Evolutionary conservation across 768 basidiomycete genomes (phyloP).

Genomic region (Auricularia sp.): DNA sequence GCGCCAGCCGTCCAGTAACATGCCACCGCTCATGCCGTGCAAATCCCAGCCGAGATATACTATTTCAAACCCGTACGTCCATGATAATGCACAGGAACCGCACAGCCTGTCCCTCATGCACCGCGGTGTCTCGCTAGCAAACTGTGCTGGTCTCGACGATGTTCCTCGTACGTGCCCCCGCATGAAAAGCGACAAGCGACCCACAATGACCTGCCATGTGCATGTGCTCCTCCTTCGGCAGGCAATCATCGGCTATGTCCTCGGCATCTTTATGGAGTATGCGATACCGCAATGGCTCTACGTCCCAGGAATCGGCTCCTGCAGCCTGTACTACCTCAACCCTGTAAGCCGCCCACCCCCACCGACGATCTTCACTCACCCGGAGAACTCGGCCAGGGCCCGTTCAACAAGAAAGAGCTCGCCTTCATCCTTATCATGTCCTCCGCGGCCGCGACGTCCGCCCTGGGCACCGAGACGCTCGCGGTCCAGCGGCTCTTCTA

Average conservation of each 20-base stretch:
- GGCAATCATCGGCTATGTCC: slow-evolving; percentile 37
- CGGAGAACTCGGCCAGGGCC: slow-evolving; percentile 15
- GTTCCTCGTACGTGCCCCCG: slow-evolving; percentile 26
- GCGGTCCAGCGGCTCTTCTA: slow-evolving; percentile 47
- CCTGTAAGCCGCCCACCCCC: slow-evolving; percentile 27
- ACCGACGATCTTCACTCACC: slow-evolving; percentile 1
- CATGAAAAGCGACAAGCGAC: not conserved
- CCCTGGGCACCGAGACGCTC: slow-evolving; percentile 43
- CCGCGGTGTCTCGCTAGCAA: slow-evolving; percentile 26
- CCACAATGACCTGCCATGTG: not conserved
- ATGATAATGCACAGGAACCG: not conserved
- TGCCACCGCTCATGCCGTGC: slow-evolving; percentile 5
- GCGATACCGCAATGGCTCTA: slow-evolving; percentile 35
- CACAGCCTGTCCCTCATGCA: not conserved
- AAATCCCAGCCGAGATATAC: slow-evolving; percentile 43
- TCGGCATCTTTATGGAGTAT: slow-evolving; percentile 38
- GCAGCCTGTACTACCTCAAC: slow-evolving; percentile 30
- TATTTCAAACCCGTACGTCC: slow-evolving; percentile 45
- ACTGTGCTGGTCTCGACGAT: slow-evolving; percentile 40
- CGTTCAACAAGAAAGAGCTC: slow-evolving; percentile 53
- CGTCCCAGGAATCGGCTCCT: slow-evolving; percentile 17
- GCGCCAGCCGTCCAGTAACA: slow-evolving; percentile 18
- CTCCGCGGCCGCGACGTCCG: slow-evolving; percentile 41
- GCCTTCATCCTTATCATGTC: slow-evolving; percentile 50
- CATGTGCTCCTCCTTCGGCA: not conserved